Evolutionary conservation across 2,329 filamentous ascomycete species (phyloP).

Genomic region (Talaromyces pinophilus): DNA sequence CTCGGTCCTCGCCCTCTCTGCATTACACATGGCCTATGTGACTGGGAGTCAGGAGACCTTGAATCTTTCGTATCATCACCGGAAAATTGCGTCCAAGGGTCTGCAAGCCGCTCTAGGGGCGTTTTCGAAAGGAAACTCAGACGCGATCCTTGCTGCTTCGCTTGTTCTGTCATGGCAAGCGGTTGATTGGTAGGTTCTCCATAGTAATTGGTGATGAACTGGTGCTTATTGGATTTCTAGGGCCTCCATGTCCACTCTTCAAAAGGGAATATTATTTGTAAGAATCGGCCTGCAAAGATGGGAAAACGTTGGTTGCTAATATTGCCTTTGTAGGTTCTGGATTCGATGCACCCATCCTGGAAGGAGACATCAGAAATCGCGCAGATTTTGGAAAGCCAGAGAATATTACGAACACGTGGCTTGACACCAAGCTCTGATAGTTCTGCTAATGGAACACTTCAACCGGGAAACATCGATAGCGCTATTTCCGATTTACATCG

Average conservation of each 20-base stretch:
- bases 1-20: conserved; percentile 87
- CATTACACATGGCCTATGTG: conserved; percentile 87
- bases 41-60: conserved; percentile 82
- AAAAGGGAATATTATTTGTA: conserved; percentile 87
- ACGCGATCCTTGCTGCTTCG: conserved; percentile 88
- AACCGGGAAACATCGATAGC: conserved; percentile 64
- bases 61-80: conserved; percentile 86
- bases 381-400: conserved; percentile 45
- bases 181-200: conserved; percentile 77
- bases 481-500: conserved; percentile 63
- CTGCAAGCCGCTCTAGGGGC: conserved; percentile 81
- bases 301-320: background rate
- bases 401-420: conserved; percentile 39
- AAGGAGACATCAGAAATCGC: conserved; percentile 75
- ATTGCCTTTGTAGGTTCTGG: conserved; percentile 64
- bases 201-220: background rate
- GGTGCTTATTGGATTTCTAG: background rate
- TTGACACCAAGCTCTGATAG: conserved; percentile 38
- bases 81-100: conserved; percentile 80
- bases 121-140: conserved; percentile 83
- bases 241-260: conserved; percentile 68
- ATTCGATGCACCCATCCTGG: conserved; percentile 83
- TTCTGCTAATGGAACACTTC: conserved; percentile 26
- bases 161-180: conserved; percentile 94
- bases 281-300: conserved; percentile 34